Evolutionary conservation across 768 basidiomycete genomes (phyloP).

Genomic region (Ramaria sp.): DNA sequence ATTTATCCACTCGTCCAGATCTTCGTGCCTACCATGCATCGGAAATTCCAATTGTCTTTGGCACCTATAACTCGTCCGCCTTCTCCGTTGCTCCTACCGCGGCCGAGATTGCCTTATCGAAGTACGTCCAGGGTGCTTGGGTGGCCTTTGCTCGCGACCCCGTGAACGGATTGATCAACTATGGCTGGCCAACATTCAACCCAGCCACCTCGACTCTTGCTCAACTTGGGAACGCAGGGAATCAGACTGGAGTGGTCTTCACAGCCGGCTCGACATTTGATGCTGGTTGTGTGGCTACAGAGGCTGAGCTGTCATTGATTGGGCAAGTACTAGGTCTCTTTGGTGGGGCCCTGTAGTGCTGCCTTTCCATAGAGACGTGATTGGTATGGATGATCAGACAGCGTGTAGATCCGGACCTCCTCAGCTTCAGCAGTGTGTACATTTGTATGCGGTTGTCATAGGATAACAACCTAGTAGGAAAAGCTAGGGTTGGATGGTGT

Average conservation of each 20-base stretch:
- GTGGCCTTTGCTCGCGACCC: slow-evolving; percentile 33
- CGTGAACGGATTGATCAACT: slow-evolving; percentile 17
- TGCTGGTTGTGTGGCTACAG: neutral
- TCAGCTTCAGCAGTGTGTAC: too few relatives aligned
- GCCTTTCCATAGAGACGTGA: too few relatives aligned
- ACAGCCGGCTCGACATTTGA: neutral
- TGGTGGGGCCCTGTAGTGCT: neutral
- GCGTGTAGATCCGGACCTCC: too few relatives aligned
- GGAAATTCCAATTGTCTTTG: slow-evolving; percentile 30
- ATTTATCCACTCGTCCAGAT: slow-evolving; percentile 5
- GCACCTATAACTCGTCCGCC: slow-evolving; percentile 10
- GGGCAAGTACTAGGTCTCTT: neutral
- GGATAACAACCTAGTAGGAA: too few relatives aligned
- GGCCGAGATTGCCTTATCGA: slow-evolving; percentile 22
- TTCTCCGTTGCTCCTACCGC: slow-evolving; percentile 13
- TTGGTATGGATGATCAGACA: too few relatives aligned
- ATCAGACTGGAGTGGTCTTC: slow-evolving; percentile 3
- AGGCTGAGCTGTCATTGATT: neutral
- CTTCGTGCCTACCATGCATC: slow-evolving; percentile 26
- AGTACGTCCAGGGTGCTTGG: slow-evolving; percentile 28
- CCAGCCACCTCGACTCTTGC: slow-evolving; percentile 27
- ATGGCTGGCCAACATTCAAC: slow-evolving; percentile 20
- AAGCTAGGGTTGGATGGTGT: too few relatives aligned
- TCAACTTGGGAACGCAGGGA: slow-evolving; percentile 2
- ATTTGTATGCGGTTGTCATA: too few relatives aligned